A percentile compares a stretch with the other conserved stretches of the same genome.
phyloP scores from a whole-genome alignment of 2,329 filamentous ascomycete species.

The Beauveria scarabaeidicola region DNA sequence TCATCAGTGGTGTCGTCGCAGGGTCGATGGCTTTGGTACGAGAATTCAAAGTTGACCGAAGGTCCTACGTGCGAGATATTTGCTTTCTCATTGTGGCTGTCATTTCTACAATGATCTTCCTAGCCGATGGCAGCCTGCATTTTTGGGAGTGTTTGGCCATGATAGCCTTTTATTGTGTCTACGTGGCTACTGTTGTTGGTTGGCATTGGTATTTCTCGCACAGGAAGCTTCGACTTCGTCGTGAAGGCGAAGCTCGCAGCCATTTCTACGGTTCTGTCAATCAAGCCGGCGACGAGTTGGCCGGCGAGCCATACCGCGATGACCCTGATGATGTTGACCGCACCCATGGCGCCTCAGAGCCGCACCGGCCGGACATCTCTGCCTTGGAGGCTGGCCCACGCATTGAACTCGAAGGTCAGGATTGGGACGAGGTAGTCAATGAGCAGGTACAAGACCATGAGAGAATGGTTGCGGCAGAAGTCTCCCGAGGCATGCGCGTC shows the following conservation, averaged over 20 bases:
- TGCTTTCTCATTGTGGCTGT: conserved; percentile 85
- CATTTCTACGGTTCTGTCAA: conserved; percentile 55
- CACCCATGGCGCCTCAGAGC: conserved; percentile 13
- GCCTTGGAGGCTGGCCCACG: conserved; percentile 36
- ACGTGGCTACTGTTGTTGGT: conserved; percentile 76
- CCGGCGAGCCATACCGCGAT: conserved; percentile 54
- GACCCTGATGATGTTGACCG: conserved; percentile 34
- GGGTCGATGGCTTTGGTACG: conserved; percentile 96
- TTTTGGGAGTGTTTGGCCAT: conserved; percentile 86
- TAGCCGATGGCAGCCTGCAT: conserved; percentile 74
- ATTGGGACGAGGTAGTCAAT: conserved; percentile 31
- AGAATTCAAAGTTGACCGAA: conserved; percentile 83
- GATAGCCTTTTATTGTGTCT: conserved; percentile 86
- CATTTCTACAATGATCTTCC: conserved; percentile 75
- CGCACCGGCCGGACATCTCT: conserved; percentile 28
- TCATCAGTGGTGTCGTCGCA: conserved; percentile 93
- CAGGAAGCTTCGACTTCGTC: conserved; percentile 49
- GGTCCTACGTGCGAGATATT: conserved; percentile 86
- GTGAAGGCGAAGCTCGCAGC: conserved; percentile 63
- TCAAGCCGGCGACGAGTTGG: conserved; percentile 43
- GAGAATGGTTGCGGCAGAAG: conserved; percentile 65
- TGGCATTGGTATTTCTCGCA: conserved; percentile 84
- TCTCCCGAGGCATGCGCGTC: conserved; percentile 89
- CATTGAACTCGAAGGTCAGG: conserved; percentile 37
- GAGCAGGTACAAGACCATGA: conserved; percentile 47